Conservation (phyloP, 805 yeast species). For the Phaffomyces antillensis region DNA sequence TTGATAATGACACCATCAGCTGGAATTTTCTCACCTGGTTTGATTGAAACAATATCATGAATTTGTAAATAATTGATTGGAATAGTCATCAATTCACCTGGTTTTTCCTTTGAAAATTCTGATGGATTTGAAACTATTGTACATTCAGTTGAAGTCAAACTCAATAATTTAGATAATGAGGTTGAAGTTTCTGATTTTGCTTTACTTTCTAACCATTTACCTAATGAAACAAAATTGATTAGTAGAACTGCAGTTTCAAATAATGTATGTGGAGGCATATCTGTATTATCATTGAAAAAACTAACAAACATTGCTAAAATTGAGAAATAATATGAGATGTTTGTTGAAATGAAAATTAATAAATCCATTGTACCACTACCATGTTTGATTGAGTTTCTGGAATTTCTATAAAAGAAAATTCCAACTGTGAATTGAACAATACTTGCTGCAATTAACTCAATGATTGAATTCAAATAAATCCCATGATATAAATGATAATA, state of each 20-base stretch:
- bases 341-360: slow-evolving; percentile 74
- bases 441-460: slow-evolving; percentile 50
- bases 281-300: slow-evolving; percentile 32
- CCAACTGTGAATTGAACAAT: slow-evolving; percentile 64
- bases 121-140: slow-evolving; percentile 43
- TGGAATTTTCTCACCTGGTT: slow-evolving; percentile 85
- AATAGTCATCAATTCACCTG: slow-evolving; percentile 37
- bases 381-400: slow-evolving; percentile 58
- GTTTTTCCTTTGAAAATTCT: slow-evolving; percentile 16
- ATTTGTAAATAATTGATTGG: slow-evolving; percentile 71
- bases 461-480: slow-evolving; percentile 51
- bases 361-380: slow-evolving; percentile 89
- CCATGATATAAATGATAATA: slow-evolving; percentile 41
- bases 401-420: slow-evolving; percentile 53
- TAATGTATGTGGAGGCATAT: slow-evolving; percentile 55
- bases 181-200: slow-evolving; percentile 93
- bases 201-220: slow-evolving; percentile 84
- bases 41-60: slow-evolving; percentile 67
- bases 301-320: slow-evolving; percentile 49
- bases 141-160: slow-evolving; percentile 76
- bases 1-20: slow-evolving; percentile 79
- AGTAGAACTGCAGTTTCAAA: slow-evolving; percentile 89
- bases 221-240: slow-evolving; percentile 74
- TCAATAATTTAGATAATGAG: slow-evolving; percentile 74
- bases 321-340: slow-evolving; percentile 73